phyloP scores from a whole-genome alignment of 2,329 filamentous ascomycete species.

The Penicillium sp. region DNA sequence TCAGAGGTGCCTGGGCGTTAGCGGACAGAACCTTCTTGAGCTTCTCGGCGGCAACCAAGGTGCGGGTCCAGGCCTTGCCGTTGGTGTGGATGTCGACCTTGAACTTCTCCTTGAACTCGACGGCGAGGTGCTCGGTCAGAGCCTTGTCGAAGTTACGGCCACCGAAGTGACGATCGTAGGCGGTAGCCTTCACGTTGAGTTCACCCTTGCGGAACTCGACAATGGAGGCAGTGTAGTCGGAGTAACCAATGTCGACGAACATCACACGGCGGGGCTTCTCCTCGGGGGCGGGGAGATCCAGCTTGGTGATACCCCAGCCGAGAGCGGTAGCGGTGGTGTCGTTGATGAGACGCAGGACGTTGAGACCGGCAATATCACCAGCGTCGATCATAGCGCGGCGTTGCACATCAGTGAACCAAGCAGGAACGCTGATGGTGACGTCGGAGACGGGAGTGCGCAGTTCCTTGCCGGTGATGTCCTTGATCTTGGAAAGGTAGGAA shows the following conservation, averaged over 20 bases:
- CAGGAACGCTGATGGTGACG: conserved; percentile 87
- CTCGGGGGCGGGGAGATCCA: conserved; percentile 81
- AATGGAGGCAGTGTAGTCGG: conserved; percentile 89
- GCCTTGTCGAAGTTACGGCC: conserved; percentile 96
- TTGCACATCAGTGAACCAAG: conserved; percentile 96
- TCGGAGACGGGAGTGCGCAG: conserved; percentile 88
- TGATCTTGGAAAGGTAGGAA: conserved; percentile 96
- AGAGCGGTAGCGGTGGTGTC: conserved; percentile 95
- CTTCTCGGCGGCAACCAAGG: conserved; percentile 88
- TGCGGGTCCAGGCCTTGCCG: conserved; percentile 82
- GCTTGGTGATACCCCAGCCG: conserved; percentile 96
- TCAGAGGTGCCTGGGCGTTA: conserved; percentile 87
- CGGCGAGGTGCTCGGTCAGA: conserved; percentile 87
- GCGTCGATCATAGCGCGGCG: conserved; percentile 86
- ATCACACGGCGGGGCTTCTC: conserved; percentile 88
- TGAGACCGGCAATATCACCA: conserved; percentile 87
- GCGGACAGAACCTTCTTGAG: conserved; percentile 97
- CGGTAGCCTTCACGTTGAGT: conserved; percentile 85
- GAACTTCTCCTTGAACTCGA: conserved; percentile 96
- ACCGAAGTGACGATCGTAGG: conserved; percentile 94
- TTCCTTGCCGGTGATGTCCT: conserved; percentile 80
- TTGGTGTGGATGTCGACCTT: conserved; percentile 94
- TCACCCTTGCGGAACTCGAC: conserved; percentile 98
- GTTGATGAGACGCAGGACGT: conserved; percentile 91
- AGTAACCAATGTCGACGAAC: conserved; percentile 94